Base-by-base conservation (phyloP, 306 rosid genomes). In the Elaeagnus macrophylla region DNA sequence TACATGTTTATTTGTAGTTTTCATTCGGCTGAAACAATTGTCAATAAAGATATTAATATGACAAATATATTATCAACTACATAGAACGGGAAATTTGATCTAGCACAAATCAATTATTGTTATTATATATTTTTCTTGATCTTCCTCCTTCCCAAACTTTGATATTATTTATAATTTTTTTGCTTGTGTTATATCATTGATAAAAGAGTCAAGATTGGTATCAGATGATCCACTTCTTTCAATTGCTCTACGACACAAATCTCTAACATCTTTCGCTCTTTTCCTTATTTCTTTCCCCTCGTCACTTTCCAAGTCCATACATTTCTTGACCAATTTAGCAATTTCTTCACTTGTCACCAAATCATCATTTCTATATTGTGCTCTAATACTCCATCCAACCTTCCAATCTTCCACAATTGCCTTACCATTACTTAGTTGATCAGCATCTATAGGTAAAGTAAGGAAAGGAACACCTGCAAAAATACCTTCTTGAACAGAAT, bases 381-480 rank as follows among this genome's bases (percentile, higher is more conserved):
- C 69, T 69, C 71, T 77, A 56, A 79, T 72, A 32, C 76, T 74
- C 77, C 63, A 79, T 10, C 90, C 90, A 48, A 61, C 45, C 47
- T 74, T 79, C 86, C 90, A 83, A 49, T 77, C 77, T 38, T 79
- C 80, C 11, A 69, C 81, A 3, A 83, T 56, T 8, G 66, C 11
- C 61, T 54, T 69, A 65, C 76, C 51, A 54, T 66, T 72, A 1
- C 56, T 1, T 9, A 67, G 59, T 47, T 84, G 94, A 43, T 84
- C 94, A 63, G 73, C 16, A 5, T 5, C 19, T 36, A 84, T 7
- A 4, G 93, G 85, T 11, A 78, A 81, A 0, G 88, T 64, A 13
- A 81, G 63, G 56, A 84, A 67, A 0, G 88, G 79, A 36, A 78
- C 74, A 3, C 94, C 94, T n/a, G 64, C 64, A 69, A 62, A 84